phyloP scores from a whole-genome alignment of 139 green algal species.

The Coccomyxa sp. region DNA sequence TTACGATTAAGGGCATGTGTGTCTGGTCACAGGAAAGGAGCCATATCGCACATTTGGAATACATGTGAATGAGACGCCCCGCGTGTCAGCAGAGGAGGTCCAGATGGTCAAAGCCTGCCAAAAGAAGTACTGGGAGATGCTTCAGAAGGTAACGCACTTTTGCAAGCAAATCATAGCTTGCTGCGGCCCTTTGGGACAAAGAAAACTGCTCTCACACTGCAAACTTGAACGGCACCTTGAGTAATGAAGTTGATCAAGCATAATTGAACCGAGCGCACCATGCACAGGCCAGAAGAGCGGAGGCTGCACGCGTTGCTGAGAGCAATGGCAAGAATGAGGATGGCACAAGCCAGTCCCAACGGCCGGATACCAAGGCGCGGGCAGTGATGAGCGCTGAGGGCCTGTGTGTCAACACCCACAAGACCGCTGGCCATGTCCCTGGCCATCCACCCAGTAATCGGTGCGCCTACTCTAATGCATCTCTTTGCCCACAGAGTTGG shows the following conservation, averaged over 20 bases:
- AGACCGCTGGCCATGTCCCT: slow-evolving; percentile 2
- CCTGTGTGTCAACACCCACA: background rate
- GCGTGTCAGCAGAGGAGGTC: no score
- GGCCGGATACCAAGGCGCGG: background rate
- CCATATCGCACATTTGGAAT: no score
- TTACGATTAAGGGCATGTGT: no score
- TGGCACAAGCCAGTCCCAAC: background rate
- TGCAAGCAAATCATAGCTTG: background rate
- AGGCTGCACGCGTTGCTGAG: background rate
- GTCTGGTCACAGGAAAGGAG: no score
- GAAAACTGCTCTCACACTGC: no score
- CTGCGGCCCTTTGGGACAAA: no score
- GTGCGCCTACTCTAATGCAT: background rate
- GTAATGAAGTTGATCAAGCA: no score
- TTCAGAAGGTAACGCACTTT: background rate
- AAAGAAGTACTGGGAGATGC: background rate
- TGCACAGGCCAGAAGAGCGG: background rate
- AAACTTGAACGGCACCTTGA: no score
- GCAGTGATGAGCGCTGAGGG: background rate
- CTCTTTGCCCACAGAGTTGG: no score
- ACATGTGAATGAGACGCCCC: no score
- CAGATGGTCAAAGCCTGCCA: no score
- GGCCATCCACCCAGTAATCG: background rate
- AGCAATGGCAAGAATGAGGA: background rate
- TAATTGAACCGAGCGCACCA: no score